A percentile compares a stretch with the other conserved stretches of the same genome.
phyloP scores from a whole-genome alignment of 257 asterid genomes.

The Solanum gracilifrons region DNA sequence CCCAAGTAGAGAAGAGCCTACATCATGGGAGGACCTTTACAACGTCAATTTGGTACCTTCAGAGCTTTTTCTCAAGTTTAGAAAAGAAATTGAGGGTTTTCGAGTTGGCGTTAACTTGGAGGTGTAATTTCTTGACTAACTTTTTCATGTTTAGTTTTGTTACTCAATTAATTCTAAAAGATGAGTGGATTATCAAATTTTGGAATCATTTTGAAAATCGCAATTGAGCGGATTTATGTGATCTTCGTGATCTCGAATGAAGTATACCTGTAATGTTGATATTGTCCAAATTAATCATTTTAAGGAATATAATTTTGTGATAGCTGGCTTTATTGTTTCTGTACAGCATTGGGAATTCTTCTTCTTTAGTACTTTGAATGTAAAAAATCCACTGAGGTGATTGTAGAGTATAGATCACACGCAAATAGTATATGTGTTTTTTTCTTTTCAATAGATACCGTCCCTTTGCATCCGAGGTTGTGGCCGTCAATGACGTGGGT shows the following conservation, averaged over 20 bases:
- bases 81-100: constrained; percentile 65
- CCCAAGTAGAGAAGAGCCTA: constrained; percentile 58
- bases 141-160: background rate
- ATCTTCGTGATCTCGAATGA: background rate
- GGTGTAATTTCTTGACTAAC: constrained; percentile 29
- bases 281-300: background rate
- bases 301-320: background rate
- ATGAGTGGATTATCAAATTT: background rate
- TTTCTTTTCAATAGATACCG: background rate
- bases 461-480: background rate
- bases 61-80: constrained; percentile 68
- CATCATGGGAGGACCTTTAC: constrained; percentile 78
- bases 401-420: background rate
- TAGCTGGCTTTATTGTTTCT: background rate
- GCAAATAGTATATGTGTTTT: background rate
- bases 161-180: background rate
- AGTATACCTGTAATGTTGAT: background rate
- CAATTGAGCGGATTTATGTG: background rate
- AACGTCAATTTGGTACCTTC: constrained; percentile 77
- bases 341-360: background rate
- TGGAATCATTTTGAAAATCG: background rate
- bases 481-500: background rate
- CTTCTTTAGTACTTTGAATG: background rate
- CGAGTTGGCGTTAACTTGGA: constrained; percentile 81
- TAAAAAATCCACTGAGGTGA: background rate